Base-by-base conservation (phyloP, 192 early-diverging fungal genomes). In the Coemansia nantahalensis region DNA sequence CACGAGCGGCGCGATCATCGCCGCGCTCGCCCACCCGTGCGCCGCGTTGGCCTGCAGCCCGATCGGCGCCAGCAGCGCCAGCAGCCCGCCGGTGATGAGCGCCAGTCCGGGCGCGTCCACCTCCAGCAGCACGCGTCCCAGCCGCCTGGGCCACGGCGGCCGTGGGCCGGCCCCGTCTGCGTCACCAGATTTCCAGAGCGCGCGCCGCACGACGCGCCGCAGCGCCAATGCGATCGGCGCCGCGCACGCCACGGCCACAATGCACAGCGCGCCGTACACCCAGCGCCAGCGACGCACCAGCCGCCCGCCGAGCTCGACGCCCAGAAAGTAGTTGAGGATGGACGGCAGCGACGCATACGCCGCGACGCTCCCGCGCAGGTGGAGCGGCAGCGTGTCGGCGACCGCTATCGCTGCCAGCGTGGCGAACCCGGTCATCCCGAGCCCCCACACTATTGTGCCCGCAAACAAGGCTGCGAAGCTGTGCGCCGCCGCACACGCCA, bases 21-120 rank as follows among this genome's bases (percentile, higher is more conserved):
- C 54, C 2, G 59, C 80, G 48, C 77, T 69, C 32, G 60, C 63
- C 83, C 83, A 85, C 0, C 76, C 78, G 49, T 80, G 79, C 0
- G 66, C 68, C 8, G 47, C 66, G 53, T 66, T 66, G 24, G 62
- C 51, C 50, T 74, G 70, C 54, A 74, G 54, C 3, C 70, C 70
- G 32, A 74, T 50, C 4, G 70, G 70, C 23, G 70, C 63, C 35
- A 74, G 59, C 15, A 66, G 58, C 0, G 70, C 47, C 10, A 66
- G 44, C n/a, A 62, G 56, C 0, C 70, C 70, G 28, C 70, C 63
- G 50, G 63, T 66, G 13, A 74, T 43, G 15, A 74, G 51, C 4
- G 62, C 22, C 2, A 74, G 48, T 0, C 70, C 70, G 0, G 55
- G 63, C 16, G 66, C 54, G 15, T 74, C 70, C 8, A 74, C 33